Evolutionary conservation across 768 basidiomycete species (phyloP), one percentile per base, ranked within the genome.

Genomic region (Collybia mongolica): DNA sequence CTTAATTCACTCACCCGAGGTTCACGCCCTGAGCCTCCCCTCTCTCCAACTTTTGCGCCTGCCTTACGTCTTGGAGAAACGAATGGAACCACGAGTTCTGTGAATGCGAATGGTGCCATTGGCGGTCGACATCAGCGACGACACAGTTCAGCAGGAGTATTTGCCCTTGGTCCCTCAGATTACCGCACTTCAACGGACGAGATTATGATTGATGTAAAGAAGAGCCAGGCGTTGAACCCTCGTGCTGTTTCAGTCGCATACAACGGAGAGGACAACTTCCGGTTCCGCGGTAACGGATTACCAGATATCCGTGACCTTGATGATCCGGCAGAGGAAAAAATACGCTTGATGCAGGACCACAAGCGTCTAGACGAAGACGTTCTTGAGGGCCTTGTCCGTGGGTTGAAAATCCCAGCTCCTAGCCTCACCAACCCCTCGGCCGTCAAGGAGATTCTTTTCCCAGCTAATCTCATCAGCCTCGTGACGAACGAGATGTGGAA

Each of bases 401-500:
- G 92, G 35, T 72, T 99, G 60, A 97, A 95, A 74, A 95, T 98
- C 47, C 93, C 95, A 26, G 81, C 86, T 22, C 93, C 96, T 0
- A 94, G 87, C 61, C 73, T 92, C 39, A 88, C 88, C 40, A 96
- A 90, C 61, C 90, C 94, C 1, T 90, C 94, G n/a, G 85, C 88
- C 17, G 86, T 93, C 54, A 98, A 98, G 70, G 97, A 99, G 67
- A 94, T 99, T 47, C 78, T 99, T 37, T 99, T 99, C 86, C 97
- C 97, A 9, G 95, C 97, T 20, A 98, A 98, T 67, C 82, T 99
- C 52, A 98, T 99, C 70, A 93, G 90, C 64, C 74, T 98, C 41
- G 87, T 97, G 57, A 96, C 94, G n/a, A 99, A 99, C 68, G 97
- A 98, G 70, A 99, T 99, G 97, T 98, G 97, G 97, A 98, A 97